Conservation (phyloP, 306 rosid species). For the Trichosanthes truncata region DNA sequence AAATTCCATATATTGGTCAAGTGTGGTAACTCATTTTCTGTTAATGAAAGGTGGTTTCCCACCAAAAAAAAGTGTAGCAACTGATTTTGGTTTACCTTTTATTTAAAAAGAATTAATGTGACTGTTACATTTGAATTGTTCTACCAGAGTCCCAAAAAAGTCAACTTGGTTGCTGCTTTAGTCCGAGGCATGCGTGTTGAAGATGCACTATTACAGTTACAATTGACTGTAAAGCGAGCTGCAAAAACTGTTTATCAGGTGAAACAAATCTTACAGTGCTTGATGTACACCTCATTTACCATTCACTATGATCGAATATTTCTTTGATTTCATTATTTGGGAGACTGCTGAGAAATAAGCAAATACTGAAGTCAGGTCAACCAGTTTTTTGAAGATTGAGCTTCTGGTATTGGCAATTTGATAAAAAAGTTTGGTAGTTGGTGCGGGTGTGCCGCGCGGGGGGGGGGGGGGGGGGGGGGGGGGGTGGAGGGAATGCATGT, state of each 20-base stretch:
- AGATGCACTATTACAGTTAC: conserved; percentile 88
- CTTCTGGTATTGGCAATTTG: not conserved
- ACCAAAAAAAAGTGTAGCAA: not conserved
- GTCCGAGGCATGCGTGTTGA: conserved; percentile 98
- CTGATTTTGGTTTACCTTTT: not conserved
- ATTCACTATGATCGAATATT: not conserved
- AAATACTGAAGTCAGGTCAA: not conserved
- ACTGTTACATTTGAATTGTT: conserved; percentile 2
- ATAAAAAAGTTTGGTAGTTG: not conserved
- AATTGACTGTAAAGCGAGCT: conserved; percentile 82
- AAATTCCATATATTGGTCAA: not conserved
- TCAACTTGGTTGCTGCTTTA: conserved; percentile 88
- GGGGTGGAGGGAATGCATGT: not conserved
- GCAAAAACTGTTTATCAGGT: conserved; percentile 92
- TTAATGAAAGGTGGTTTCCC: not conserved
- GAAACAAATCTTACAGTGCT: not conserved
- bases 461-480: not conserved
- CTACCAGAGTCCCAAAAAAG: conserved; percentile 80
- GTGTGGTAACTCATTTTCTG: not conserved
- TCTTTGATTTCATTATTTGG: not conserved
- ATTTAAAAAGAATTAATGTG: not conserved
- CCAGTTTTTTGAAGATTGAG: not conserved
- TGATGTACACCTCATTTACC: not conserved
- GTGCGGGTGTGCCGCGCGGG: no score
- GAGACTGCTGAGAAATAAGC: not conserved